Percentiles rank a stretch among this genome's conserved stretches.
Conservation (phyloP, 2,329 filamentous ascomycete species). For the Xylaria sp. region DNA sequence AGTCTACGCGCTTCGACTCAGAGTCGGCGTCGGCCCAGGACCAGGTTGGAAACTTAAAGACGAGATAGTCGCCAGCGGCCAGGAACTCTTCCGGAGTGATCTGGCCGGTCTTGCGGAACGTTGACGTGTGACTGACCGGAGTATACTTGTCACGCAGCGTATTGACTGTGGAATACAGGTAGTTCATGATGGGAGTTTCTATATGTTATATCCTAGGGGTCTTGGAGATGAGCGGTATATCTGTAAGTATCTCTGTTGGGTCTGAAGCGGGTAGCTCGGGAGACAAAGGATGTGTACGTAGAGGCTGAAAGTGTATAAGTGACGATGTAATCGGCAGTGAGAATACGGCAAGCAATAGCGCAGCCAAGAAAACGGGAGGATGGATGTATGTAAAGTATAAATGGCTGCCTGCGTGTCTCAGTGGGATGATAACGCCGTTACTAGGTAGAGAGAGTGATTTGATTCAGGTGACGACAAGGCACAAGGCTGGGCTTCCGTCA, state of each 20-base stretch:
- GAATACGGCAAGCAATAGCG: neutral
- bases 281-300: slow-evolving; percentile 24
- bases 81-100: slow-evolving; percentile 98
- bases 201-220: slow-evolving; percentile 12
- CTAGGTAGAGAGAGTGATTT: slow-evolving; percentile 9
- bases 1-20: slow-evolving; percentile 79
- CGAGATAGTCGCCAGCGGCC: slow-evolving; percentile 93
- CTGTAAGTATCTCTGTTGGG: slow-evolving; percentile 18
- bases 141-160: slow-evolving; percentile 92
- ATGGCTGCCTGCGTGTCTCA: slow-evolving; percentile 33
- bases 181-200: slow-evolving; percentile 73
- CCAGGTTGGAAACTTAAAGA: slow-evolving; percentile 99
- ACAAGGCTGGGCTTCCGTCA: slow-evolving; percentile 39
- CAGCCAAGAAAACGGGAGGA: slow-evolving; percentile 3
- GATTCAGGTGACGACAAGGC: slow-evolving; percentile 38
- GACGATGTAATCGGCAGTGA: neutral
- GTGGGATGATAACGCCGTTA: slow-evolving; percentile 18
- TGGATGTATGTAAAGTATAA: slow-evolving; percentile 5
- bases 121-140: slow-evolving; percentile 88
- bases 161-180: slow-evolving; percentile 92
- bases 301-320: neutral
- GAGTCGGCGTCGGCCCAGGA: slow-evolving; percentile 91
- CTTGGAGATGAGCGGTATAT: slow-evolving; percentile 12
- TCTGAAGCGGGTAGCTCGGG: slow-evolving; percentile 4
- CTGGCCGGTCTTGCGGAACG: slow-evolving; percentile 91